phyloP scores from a whole-genome alignment of 2,329 filamentous ascomycete species.

The Diplodia mutila region DNA sequence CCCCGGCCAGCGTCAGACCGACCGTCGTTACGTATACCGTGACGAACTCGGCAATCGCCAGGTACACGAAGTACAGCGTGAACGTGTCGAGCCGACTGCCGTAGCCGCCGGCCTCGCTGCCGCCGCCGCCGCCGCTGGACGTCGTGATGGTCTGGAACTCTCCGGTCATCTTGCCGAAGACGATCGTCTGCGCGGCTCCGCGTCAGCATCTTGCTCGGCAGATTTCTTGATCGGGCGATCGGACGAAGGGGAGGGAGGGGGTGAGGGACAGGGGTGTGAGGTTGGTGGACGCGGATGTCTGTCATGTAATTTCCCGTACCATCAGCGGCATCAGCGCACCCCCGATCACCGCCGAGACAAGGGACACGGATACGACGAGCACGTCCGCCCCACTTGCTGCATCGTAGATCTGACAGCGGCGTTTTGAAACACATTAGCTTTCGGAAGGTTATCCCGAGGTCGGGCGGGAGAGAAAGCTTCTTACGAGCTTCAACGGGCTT shows the following conservation, averaged over 20 bases:
- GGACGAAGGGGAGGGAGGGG: background rate
- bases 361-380: background rate
- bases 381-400: background rate
- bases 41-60: constrained; percentile 33
- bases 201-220: constrained; percentile 47
- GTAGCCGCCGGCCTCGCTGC: constrained; percentile 30
- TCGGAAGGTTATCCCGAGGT: background rate
- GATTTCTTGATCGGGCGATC: background rate
- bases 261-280: background rate
- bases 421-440: background rate
- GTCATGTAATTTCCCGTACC: constrained; percentile 37
- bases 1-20: constrained; percentile 71
- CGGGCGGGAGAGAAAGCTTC: background rate
- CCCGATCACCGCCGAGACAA: constrained; percentile 35
- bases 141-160: constrained; percentile 35
- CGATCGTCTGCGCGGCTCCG: constrained; percentile 28
- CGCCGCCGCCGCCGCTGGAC: constrained; percentile 13
- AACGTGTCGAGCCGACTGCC: constrained; percentile 37
- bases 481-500: background rate
- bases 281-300: too few relatives aligned
- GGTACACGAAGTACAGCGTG: constrained; percentile 45
- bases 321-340: constrained; percentile 44
- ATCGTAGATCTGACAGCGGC: background rate
- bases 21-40: constrained; percentile 64
- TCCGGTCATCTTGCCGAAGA: constrained; percentile 46